Percentiles rank a stretch among this genome's conserved stretches.
phyloP scores from a whole-genome alignment of 2,329 filamentous ascomycete species.

The Calonectria leucothoes region DNA sequence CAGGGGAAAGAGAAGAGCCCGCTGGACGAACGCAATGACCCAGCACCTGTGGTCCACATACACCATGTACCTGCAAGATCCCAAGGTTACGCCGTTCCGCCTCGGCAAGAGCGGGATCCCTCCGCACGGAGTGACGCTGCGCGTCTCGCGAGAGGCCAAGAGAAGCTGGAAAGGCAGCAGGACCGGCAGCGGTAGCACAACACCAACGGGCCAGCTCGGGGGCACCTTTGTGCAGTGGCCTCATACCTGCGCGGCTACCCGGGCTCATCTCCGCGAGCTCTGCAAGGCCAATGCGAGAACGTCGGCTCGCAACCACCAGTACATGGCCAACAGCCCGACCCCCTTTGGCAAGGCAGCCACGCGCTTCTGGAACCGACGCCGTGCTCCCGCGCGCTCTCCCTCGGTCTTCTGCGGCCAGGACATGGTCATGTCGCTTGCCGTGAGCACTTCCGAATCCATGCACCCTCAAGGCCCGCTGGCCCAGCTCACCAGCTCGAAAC shows the following conservation, averaged over 20 bases:
- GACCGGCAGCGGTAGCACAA: constrained; percentile 62
- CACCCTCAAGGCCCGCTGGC: constrained; percentile 71
- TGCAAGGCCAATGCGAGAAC: constrained; percentile 67
- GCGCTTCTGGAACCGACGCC: constrained; percentile 61
- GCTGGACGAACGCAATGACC: constrained; percentile 75
- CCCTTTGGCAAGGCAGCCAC: constrained; percentile 65
- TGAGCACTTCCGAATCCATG: constrained; percentile 75
- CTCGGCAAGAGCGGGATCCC: constrained; percentile 73
- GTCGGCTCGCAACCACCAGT: constrained; percentile 56
- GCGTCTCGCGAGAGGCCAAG: constrained; percentile 74
- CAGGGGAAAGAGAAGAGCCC: constrained; percentile 59
- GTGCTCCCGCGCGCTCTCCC: constrained; percentile 57
- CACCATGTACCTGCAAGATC: constrained; percentile 73
- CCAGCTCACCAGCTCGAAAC: constrained; percentile 63
- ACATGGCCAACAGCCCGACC: constrained; percentile 65
- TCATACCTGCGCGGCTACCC: constrained; percentile 71
- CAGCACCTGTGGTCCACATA: constrained; percentile 75
- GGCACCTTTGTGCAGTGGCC: constrained; percentile 71
- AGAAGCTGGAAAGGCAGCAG: constrained; percentile 72
- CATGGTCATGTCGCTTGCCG: constrained; percentile 71
- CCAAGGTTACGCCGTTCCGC: constrained; percentile 74
- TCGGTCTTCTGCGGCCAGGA: constrained; percentile 70
- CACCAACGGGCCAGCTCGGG: constrained; percentile 62
- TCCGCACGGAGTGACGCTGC: constrained; percentile 72
- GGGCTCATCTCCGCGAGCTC: constrained; percentile 71